These are phyloP conservation scores for Cochliopodium minus DNA, from an alignment of 208 protist genomes.

Conservation along the genomic window DNA sequence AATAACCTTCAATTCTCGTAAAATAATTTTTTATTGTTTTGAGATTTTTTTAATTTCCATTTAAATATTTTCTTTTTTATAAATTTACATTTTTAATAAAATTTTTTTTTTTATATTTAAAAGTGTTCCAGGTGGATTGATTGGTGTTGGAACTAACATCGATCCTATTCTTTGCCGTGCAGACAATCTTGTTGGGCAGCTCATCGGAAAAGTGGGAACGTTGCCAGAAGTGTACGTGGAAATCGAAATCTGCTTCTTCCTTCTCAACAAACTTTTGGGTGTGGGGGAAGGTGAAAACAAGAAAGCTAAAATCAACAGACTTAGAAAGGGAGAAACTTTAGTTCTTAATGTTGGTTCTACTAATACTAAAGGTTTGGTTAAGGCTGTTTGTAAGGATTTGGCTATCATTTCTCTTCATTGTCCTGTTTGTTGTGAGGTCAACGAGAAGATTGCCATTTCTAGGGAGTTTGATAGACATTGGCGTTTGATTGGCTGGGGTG, in stretches of 20 bases:
- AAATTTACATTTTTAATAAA: too few relatives aligned
- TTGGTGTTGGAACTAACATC: slow-evolving; percentile 95
- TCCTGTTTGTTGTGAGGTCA: slow-evolving; percentile 84
- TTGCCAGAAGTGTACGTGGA: slow-evolving; percentile 89
- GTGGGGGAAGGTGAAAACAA: slow-evolving; percentile 61
- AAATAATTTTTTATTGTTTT: too few relatives aligned
- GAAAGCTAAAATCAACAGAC: slow-evolving; percentile 59
- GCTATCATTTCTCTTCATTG: slow-evolving; percentile 80
- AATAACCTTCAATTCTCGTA: slow-evolving; percentile 97
- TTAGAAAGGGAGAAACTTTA: slow-evolving; percentile 82
- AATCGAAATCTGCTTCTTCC: slow-evolving; percentile 89
- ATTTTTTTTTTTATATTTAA: too few relatives aligned
- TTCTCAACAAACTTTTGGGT: slow-evolving; percentile 84
- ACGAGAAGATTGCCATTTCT: slow-evolving; percentile 92
- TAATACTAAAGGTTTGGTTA: slow-evolving; percentile 83
- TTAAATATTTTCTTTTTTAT: too few relatives aligned
- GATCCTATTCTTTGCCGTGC: slow-evolving; percentile 94
- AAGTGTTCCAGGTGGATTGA: slow-evolving; percentile 95
- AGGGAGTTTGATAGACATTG: slow-evolving; percentile 89
- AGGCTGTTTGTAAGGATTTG: slow-evolving; percentile 72
- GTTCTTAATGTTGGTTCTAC: slow-evolving; percentile 99
- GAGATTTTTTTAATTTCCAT: too few relatives aligned
- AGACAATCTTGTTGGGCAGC: slow-evolving; percentile 90
- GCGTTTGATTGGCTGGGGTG: slow-evolving; percentile 85
- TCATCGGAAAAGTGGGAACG: slow-evolving; percentile 50